phyloP scores from a whole-genome alignment of 495 filamentous ascomycete genomes.

The Immersiella caudata region DNA sequence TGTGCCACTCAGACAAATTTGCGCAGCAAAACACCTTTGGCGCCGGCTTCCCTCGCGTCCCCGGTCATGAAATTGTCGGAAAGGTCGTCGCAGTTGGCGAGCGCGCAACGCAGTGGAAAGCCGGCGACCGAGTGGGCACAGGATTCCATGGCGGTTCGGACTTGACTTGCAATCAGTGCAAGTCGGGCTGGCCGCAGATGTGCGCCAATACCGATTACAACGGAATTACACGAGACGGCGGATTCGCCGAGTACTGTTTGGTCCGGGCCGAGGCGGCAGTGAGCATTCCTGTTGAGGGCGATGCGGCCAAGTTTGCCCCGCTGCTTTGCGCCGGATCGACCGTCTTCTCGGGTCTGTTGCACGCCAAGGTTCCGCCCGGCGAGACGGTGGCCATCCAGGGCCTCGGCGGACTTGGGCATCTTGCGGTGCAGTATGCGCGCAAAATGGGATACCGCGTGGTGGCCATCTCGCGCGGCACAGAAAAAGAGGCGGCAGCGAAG shows the following conservation, averaged over 20 bases:
- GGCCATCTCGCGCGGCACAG: constrained; percentile 60
- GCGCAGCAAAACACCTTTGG: constrained; percentile 75
- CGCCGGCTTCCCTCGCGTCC: constrained; percentile 55
- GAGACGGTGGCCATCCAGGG: constrained; percentile 66
- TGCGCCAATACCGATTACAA: constrained; percentile 55
- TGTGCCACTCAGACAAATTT: constrained; percentile 78
- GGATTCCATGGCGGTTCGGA: constrained; percentile 38
- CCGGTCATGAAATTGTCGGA: constrained; percentile 57
- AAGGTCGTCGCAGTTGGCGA: constrained; percentile 56
- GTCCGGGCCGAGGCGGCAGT: constrained; percentile 66
- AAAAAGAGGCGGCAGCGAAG: constrained; percentile 61
- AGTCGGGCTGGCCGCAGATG: constrained; percentile 55
- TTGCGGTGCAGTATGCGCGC: constrained; percentile 67
- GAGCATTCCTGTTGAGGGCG: constrained; percentile 57
- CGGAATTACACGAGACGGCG: constrained; percentile 44
- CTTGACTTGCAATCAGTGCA: constrained; percentile 25
- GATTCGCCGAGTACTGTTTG: constrained; percentile 62
- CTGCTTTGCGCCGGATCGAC: constrained; percentile 74
- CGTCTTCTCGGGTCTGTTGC: constrained; percentile 67
- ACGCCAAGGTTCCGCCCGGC: constrained; percentile 61
- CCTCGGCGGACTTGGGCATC: constrained; percentile 67
- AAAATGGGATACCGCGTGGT: constrained; percentile 69
- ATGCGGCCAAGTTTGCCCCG: constrained; percentile 64
- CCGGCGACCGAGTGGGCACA: constrained; percentile 51
- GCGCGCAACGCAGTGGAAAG: constrained; percentile 55